Base-by-base conservation (phyloP, 176 grass and related monocot species). In the Musa troglodytarum region DNA sequence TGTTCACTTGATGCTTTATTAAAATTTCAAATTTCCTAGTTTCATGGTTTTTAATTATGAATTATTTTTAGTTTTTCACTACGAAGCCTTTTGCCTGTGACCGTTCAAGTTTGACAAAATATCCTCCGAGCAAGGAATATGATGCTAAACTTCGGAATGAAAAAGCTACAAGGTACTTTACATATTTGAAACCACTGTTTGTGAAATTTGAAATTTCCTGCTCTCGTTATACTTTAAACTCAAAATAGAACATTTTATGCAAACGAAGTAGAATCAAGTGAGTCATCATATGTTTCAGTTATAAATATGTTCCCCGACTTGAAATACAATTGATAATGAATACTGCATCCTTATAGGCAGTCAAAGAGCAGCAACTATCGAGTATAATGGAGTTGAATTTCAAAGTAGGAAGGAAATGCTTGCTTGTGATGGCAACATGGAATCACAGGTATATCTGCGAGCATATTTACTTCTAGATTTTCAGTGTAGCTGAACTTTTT, bases 41-140 rank as follows among this genome's bases (percentile, higher is more conserved):
- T 67, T 50, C 20, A 50, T 43, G 74, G 3, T 81, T 20, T 67
- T 56, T 76, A 72, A 54, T 83, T 23, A 43, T 69, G 26, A 70
- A 59, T 72, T 61, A 12, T 69, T 77, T 83, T 79, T 65, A 87
- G 85, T 87, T 87, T 54, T 87, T 87, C 74, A 83, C 50, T 55
- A 86, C 83, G 1, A 99, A 99, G 17, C 96, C 96, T 68, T 89
- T 84, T 88, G 91, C 91, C 11, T 95, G 96, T 22, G 90, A 99
- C 79, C 96, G 88, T 50, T 91, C 88, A 69, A 93, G 86, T 59
- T 85, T 99, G 74, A 91, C 96, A 6, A 99, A 94, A 84, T 99
- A 99, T 89, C 96, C 95, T 78, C 95, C 95, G 56, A 94, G 95
- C 71, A 99, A 99, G 84, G 91, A 99, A 80, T 99, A 99, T 49